A percentile compares a stretch with the other conserved stretches of the same genome.
These are phyloP conservation scores for Phytophthora gonapodyides DNA, from an alignment of 352 stramenopile genomes.

Conservation along the genomic window DNA sequence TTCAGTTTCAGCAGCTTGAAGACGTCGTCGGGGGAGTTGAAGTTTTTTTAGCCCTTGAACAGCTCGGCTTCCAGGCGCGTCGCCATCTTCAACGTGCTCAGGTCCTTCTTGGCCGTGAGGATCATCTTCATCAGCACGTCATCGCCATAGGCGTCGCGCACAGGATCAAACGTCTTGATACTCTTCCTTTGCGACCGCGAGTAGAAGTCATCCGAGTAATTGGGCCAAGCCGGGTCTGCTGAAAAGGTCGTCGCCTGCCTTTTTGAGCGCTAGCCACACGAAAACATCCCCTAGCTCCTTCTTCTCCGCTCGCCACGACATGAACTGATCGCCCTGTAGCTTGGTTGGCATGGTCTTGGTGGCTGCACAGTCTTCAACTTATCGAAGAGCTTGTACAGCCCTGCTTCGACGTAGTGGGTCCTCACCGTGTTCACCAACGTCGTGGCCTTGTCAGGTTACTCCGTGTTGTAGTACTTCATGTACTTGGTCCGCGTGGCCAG, in stretches of 20 bases:
- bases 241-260: neutral
- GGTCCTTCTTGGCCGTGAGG: neutral
- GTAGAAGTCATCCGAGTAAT: conserved; percentile 4
- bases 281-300: neutral
- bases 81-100: neutral
- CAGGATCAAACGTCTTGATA: neutral
- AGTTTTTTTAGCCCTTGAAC: neutral
- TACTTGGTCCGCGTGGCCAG: too few relatives aligned
- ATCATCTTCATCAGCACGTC: conserved; percentile 7
- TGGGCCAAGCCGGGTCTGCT: neutral
- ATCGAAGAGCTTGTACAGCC: too few relatives aligned
- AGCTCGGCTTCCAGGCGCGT: conserved; percentile 1
- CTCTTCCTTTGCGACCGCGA: neutral
- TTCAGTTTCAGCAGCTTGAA: conserved; percentile 8
- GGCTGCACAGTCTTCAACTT: too few relatives aligned
- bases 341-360: too few relatives aligned
- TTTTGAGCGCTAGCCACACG: conserved; percentile 3
- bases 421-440: too few relatives aligned
- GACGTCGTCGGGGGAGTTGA: neutral
- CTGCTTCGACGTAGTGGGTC: too few relatives aligned
- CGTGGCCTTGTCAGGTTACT: too few relatives aligned
- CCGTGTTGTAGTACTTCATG: too few relatives aligned
- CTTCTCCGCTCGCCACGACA: too few relatives aligned
- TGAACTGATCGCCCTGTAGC: too few relatives aligned
- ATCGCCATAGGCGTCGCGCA: neutral